phyloP scores from a whole-genome alignment of 2,329 filamentous ascomycete species.

The Aureobasidium sp. region DNA sequence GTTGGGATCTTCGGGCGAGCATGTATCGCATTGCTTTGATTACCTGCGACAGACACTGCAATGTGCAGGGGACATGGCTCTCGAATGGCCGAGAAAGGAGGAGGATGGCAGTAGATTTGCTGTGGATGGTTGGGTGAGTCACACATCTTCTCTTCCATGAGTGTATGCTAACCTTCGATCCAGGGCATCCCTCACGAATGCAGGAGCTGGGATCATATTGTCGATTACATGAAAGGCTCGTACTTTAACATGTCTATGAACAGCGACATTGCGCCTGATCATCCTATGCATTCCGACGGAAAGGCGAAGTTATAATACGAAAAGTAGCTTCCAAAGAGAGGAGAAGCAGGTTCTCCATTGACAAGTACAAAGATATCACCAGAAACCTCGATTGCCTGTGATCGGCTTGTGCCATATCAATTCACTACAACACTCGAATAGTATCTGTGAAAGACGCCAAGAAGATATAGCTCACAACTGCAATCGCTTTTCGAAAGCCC shows the following conservation, averaged over 20 bases:
- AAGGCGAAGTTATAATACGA: not conserved
- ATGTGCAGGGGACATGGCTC: slow-evolving; percentile 23
- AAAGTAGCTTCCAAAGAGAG: not conserved
- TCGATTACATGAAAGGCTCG: slow-evolving; percentile 13
- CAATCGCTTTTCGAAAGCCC: no score
- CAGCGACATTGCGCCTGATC: slow-evolving; percentile 13
- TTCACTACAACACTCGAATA: no score
- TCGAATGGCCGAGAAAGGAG: slow-evolving; percentile 26
- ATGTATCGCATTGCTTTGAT: slow-evolving; percentile 25
- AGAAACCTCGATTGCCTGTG: no score
- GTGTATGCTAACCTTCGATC: not conserved
- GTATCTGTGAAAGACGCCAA: no score
- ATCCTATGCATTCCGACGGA: not conserved
- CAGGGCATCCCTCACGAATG: slow-evolving; percentile 4
- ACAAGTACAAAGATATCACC: not conserved
- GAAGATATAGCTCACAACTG: no score
- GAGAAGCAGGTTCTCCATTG: not conserved
- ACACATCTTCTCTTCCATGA: not conserved
- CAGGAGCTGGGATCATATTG: slow-evolving; percentile 11
- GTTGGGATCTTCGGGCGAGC: slow-evolving; percentile 17
- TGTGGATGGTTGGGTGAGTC: slow-evolving; percentile 27
- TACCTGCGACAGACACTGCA: slow-evolving; percentile 24
- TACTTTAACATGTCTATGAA: slow-evolving; percentile 14
- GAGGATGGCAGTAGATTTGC: slow-evolving; percentile 22
- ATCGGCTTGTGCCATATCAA: no score